These are phyloP conservation scores for Marasmius sp. DNA, from an alignment of 1,284 basidiomycete genomes.

Conservation along the genomic window DNA sequence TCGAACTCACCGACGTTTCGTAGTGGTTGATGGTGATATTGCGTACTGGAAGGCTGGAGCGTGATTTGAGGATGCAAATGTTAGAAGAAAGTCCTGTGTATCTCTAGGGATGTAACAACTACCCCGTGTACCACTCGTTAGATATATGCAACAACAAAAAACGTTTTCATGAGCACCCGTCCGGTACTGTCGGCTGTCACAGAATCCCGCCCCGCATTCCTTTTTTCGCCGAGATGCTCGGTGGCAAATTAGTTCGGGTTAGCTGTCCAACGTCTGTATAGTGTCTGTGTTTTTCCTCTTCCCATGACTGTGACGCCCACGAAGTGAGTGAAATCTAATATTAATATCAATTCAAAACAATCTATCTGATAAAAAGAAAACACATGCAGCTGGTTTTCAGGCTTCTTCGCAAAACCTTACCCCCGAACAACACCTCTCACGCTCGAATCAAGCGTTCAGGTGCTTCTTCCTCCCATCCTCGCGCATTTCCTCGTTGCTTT, in stretches of 20 bases:
- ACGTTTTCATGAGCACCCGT: neutral
- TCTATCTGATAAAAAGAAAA: too few relatives aligned
- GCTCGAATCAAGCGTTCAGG: conserved; percentile 25
- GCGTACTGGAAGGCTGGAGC: conserved; percentile 81
- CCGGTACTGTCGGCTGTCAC: too few relatives aligned
- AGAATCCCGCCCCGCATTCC: too few relatives aligned
- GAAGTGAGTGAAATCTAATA: too few relatives aligned
- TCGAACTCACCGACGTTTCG: conserved; percentile 6
- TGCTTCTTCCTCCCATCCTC: conserved; percentile 38
- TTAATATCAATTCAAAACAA: too few relatives aligned
- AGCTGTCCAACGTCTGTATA: too few relatives aligned
- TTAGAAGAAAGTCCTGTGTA: neutral
- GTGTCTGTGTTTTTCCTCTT: too few relatives aligned
- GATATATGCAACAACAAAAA: neutral
- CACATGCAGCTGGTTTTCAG: neutral
- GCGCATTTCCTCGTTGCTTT: conserved; percentile 47
- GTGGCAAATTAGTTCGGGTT: too few relatives aligned
- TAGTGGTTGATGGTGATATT: conserved; percentile 83
- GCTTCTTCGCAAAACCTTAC: neutral
- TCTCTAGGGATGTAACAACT: neutral
- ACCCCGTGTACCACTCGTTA: neutral
- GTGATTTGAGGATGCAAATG: conserved; percentile 20
- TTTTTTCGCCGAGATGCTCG: too few relatives aligned
- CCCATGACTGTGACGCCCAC: too few relatives aligned
- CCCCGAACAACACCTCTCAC: conserved; percentile 25